These are phyloP conservation scores for Sicyos baderoa DNA, from an alignment of 306 rosid species.

Conservation along the genomic window DNA sequence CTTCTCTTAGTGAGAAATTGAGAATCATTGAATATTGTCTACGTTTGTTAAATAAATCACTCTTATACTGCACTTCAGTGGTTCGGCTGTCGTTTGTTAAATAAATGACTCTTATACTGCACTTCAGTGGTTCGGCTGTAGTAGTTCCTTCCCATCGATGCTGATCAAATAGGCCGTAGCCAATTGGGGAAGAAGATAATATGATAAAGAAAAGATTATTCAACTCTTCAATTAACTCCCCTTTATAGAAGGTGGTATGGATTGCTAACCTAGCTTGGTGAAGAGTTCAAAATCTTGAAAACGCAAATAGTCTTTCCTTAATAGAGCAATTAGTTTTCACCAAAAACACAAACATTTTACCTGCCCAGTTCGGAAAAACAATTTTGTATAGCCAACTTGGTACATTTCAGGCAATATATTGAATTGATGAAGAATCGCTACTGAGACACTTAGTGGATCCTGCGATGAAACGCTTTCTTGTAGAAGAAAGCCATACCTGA, in stretches of 20 bases:
- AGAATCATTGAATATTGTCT: conserved; percentile 9
- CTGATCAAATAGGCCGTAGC: not conserved
- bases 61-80: not conserved
- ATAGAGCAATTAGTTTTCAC: not conserved
- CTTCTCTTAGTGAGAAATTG: not conserved
- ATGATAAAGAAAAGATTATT: not conserved
- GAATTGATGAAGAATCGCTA: conserved; percentile 97
- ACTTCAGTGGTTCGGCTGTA: not conserved
- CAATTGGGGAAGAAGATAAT: not conserved
- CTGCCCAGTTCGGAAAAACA: conserved; percentile 99
- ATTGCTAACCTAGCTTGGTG: not conserved
- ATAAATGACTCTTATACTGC: not conserved
- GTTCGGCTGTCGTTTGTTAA: not conserved
- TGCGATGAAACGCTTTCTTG: conserved; percentile 71
- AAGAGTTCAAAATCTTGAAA: not conserved
- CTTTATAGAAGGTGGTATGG: not conserved
- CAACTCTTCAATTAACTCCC: conserved; percentile 4
- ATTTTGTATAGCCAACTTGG: conserved; percentile 97
- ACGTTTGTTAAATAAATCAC: not conserved
- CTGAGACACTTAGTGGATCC: conserved; percentile 94
- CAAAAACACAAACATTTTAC: conserved; percentile 29
- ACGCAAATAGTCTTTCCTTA: not conserved
- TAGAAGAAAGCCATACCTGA: conserved; percentile 97
- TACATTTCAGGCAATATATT: conserved; percentile 91
- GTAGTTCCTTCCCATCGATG: not conserved